Evolutionary conservation across 2,329 filamentous ascomycete species (phyloP), one percentile per base, ranked within the genome.

Genomic region (Blastomyces parvus): DNA sequence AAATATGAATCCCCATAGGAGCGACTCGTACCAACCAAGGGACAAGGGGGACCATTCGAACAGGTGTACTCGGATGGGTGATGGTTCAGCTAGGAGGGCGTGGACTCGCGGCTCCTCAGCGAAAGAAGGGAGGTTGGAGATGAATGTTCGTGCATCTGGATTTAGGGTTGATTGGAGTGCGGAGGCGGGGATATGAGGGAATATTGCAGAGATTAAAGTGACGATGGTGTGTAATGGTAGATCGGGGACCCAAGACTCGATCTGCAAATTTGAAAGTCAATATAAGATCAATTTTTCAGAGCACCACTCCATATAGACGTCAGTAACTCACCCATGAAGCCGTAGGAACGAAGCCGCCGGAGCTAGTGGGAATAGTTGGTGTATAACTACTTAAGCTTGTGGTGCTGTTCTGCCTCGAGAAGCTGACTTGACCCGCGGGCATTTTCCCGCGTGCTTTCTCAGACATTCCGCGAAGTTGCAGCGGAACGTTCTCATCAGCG

Each of bases 391-490:
- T 84, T 44, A 97, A 81, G 70, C 91, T 96, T 0, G 89, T 89
- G 36, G 87, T 90, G 74, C 91, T 95, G 72, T 94, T 96, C 71
- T 96, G 91, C 22, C 93, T 83, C 0, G 92, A 96, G 73, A 97
- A 96, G 1, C 84, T 84, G n/a, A 85, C 83, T 59, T 88, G 82
- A 0, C 90, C 89, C 14, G 89, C 91, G 36, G 93, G 94, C 86
- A 96, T 91, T 76, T 99, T 99, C 8, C 94, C 94, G 59, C 94
- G 83, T 19, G 94, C 94, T 74, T 97, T 99, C 76, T 97, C 94
- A 25, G 93, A 97, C 90, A 97, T 96, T 62, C 91, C 91, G 63
- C 90, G 85, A 38, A 96, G 74, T 73, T 97, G 92, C 25, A 86
- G 82, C 17, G 91, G 91, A 11, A 96, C 85, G 3, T 88, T 88